A percentile compares a stretch with the other conserved stretches of the same genome.
Evolutionary conservation across 2,329 filamentous ascomycete genomes (phyloP).

Genomic region (Aspergillus sp.): DNA sequence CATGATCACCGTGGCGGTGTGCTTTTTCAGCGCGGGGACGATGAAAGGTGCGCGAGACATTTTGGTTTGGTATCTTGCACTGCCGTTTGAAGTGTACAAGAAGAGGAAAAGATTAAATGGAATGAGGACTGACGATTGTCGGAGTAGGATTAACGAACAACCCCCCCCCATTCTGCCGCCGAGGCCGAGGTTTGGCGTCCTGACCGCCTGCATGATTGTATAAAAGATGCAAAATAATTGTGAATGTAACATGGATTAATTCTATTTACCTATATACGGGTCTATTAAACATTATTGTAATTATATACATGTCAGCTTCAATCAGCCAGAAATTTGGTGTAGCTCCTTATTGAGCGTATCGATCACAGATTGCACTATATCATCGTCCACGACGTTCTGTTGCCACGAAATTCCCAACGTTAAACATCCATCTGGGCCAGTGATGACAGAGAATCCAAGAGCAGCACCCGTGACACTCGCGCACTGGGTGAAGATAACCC

Average conservation of each 20-base stretch:
- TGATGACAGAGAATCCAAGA: constrained; percentile 42
- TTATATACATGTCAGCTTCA: not conserved
- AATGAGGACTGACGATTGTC: not conserved
- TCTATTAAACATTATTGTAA: not conserved
- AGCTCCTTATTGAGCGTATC: constrained; percentile 20
- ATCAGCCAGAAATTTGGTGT: not conserved
- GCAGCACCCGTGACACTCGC: constrained; percentile 39
- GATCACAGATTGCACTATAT: constrained; percentile 22
- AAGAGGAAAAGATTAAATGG: not conserved
- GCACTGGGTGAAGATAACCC: constrained; percentile 49
- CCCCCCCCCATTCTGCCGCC: constrained; percentile 10
- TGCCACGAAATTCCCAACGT: constrained; percentile 44
- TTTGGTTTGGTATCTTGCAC: constrained; percentile 14
- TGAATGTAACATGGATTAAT: not conserved
- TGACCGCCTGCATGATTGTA: constrained; percentile 21
- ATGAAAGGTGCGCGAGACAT: constrained; percentile 62
- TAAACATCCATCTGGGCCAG: constrained; percentile 47
- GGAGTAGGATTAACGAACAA: not conserved
- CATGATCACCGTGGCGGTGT: constrained; percentile 95
- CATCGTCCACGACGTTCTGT: constrained; percentile 34
- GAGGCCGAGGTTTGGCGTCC: constrained; percentile 2
- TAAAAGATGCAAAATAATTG: too few relatives aligned
- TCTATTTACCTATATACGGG: not conserved
- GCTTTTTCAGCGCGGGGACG: constrained; percentile 74
- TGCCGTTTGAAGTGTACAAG: not conserved